Percentiles rank a stretch among this genome's conserved stretches.
Conservation (phyloP, 768 basidiomycete genomes). For the Boletus rubescentipes region DNA sequence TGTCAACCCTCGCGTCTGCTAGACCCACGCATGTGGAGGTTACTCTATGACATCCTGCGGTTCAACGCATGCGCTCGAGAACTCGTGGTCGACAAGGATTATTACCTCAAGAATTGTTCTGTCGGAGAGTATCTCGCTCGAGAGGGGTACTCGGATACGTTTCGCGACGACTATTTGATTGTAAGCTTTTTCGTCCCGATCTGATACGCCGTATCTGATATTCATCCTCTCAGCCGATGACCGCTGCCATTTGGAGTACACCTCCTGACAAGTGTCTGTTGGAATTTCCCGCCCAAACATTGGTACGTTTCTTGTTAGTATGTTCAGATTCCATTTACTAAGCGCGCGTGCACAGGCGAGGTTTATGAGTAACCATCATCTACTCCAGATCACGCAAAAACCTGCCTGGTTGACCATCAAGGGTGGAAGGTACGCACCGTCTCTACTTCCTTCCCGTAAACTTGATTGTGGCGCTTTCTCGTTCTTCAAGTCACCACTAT, state of each 20-base stretch:
- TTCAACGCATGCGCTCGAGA: conserved; percentile 70
- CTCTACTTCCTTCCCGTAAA: background rate
- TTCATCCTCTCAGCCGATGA: conserved; percentile 58
- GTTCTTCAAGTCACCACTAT: conserved; percentile 51
- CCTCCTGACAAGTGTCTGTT: conserved; percentile 66
- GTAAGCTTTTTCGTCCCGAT: conserved; percentile 39
- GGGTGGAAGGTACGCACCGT: conserved; percentile 60
- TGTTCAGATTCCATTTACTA: background rate
- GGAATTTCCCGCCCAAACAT: conserved; percentile 68
- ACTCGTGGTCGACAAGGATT: conserved; percentile 35
- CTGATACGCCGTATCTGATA: background rate
- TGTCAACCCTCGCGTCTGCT: no score
- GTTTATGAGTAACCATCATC: conserved; percentile 73
- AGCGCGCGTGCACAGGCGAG: conserved; percentile 42
- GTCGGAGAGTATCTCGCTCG: conserved; percentile 58
- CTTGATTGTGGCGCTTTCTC: background rate
- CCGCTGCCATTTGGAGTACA: conserved; percentile 78
- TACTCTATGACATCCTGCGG: conserved; percentile 67
- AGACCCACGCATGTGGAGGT: conserved; percentile 56
- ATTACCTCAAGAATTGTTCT: conserved; percentile 33
- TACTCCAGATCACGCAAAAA: conserved; percentile 68
- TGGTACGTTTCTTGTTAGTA: conserved; percentile 37
- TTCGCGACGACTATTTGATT: conserved; percentile 73
- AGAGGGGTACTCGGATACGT: conserved; percentile 65
- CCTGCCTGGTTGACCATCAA: conserved; percentile 72